Percentiles rank a stretch among this genome's conserved stretches.
Conservation (phyloP, 139 green algal species). For the Tetradesmus obliquus region DNA sequence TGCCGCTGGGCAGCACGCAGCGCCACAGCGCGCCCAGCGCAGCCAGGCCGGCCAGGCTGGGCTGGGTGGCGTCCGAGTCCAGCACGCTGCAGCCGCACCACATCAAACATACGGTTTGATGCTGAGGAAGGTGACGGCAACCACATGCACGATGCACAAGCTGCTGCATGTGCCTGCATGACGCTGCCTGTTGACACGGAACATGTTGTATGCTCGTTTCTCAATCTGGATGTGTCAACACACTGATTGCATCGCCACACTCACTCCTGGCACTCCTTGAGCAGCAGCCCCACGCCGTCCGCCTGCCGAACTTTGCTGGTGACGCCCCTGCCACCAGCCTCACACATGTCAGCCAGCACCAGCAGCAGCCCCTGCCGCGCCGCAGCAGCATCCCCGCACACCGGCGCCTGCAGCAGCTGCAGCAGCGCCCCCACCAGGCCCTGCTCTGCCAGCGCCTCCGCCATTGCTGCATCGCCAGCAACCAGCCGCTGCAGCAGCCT, state of each 20-base stretch:
- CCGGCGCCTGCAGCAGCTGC: conserved; percentile 45
- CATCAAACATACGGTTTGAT: no score
- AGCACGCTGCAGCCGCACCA: conserved; percentile 9
- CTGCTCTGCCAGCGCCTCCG: conserved; percentile 36
- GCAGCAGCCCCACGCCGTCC: conserved; percentile 48
- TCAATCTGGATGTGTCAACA: background rate
- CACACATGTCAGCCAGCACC: conserved; percentile 54
- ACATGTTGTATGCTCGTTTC: no score
- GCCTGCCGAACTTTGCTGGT: conserved; percentile 20
- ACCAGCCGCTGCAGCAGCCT: conserved; percentile 56
- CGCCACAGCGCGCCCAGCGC: conserved; percentile 63
- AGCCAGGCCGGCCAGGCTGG: conserved; percentile 51
- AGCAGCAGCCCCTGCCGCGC: conserved; percentile 43
- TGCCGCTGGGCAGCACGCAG: conserved; percentile 52
- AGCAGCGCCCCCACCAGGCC: conserved; percentile 53
- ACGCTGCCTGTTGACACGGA: no score
- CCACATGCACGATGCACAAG: background rate
- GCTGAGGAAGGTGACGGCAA: no score
- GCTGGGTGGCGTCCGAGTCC: conserved; percentile 53
- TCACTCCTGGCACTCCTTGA: conserved; percentile 48
- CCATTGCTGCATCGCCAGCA: conserved; percentile 35
- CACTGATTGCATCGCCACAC: background rate
- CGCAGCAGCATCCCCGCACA: background rate
- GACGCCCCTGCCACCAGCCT: conserved; percentile 3
- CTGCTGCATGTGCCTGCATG: background rate